Evolutionary conservation across 768 basidiomycete species (phyloP).

Genomic region (Gymnopilus dilepis): DNA sequence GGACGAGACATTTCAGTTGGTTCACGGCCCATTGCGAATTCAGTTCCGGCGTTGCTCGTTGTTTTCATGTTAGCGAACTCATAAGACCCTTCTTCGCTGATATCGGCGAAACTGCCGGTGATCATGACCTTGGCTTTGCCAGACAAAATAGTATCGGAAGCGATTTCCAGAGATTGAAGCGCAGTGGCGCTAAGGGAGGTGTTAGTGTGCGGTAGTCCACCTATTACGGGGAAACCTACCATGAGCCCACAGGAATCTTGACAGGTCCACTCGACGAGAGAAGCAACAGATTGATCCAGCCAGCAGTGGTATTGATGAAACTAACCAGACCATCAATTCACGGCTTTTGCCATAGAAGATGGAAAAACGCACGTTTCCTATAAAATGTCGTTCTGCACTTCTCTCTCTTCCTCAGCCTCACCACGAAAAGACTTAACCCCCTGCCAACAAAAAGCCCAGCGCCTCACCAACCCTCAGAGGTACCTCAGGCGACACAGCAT

Average conservation of each 20-base stretch:
- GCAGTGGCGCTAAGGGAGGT: constrained; percentile 78
- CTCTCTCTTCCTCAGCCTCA: too few species aligned
- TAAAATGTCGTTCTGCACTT: too few species aligned
- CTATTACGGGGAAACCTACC: constrained; percentile 54
- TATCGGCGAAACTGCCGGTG: constrained; percentile 97
- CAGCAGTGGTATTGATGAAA: too few species aligned
- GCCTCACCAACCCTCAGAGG: too few species aligned
- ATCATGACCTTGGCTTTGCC: constrained; percentile 99
- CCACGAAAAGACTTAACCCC: too few species aligned
- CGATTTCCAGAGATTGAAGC: constrained; percentile 96
- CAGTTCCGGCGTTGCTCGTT: constrained; percentile 94
- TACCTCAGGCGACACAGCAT: too few species aligned
- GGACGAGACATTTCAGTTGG: constrained; percentile 99
- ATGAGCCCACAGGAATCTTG: constrained; percentile 99
- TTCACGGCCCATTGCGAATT: constrained; percentile 99
- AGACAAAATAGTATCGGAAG: constrained; percentile 91
- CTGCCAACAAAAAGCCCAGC: too few species aligned
- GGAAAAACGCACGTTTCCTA: too few species aligned
- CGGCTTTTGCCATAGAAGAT: too few species aligned
- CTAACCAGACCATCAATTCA: too few species aligned
- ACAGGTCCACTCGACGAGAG: constrained; percentile 97
- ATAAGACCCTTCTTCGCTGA: constrained; percentile 97
- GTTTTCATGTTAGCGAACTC: constrained; percentile 99
- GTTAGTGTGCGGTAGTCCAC: constrained; percentile 9
- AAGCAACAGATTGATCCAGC: constrained; percentile 95